Conservation (phyloP, 176 grass and related monocot genomes). For the Oropetium thomaeum region DNA sequence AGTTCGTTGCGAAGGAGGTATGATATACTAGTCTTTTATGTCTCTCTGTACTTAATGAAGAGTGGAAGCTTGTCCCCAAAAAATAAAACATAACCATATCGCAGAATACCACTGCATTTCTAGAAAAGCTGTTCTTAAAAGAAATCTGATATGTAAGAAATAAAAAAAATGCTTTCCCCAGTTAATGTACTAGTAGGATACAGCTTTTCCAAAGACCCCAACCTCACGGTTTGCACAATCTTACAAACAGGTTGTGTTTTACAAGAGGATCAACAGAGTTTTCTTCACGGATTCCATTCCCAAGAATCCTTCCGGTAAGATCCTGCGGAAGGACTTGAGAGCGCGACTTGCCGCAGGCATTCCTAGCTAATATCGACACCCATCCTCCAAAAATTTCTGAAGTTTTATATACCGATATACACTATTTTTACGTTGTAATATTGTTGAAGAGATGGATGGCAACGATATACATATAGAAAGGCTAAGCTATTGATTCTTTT, state of each 20-base stretch:
- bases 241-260: constrained; percentile 89
- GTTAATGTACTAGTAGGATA: background rate
- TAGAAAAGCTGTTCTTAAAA: background rate
- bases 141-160: background rate
- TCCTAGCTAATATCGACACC: background rate
- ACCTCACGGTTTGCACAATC: background rate
- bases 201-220: background rate
- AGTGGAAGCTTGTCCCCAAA: background rate
- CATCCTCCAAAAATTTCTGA: constrained; percentile 30
- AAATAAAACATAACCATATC: background rate
- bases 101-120: background rate
- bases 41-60: background rate
- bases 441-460: constrained; percentile 42
- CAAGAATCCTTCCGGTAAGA: constrained; percentile 84
- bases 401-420: background rate
- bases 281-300: constrained; percentile 81
- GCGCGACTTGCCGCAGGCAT: constrained; percentile 56
- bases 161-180: background rate
- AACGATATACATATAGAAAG: constrained; percentile 35
- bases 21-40: background rate
- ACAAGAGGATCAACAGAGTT: constrained; percentile 82
- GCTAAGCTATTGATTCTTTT: constrained; percentile 43
- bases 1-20: constrained; percentile 90
- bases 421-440: constrained; percentile 33
- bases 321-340: constrained; percentile 91